A percentile compares a stretch with the other conserved stretches of the same genome.
Evolutionary conservation across 495 filamentous ascomycete genomes (phyloP).

Genomic region (Halenospora varia): DNA sequence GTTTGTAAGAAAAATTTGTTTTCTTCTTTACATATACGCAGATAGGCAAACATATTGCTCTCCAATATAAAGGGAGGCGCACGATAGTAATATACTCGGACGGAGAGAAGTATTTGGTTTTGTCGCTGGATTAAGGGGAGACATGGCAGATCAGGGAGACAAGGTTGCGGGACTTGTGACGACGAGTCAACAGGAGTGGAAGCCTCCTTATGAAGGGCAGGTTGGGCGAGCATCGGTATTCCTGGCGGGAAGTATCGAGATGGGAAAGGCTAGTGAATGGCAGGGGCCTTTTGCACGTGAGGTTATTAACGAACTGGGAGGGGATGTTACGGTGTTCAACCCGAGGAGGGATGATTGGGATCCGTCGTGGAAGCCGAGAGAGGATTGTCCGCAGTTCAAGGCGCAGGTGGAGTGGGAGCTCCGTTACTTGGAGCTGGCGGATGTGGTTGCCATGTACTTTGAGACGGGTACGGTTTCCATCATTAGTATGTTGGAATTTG

Average conservation of each 20-base stretch:
- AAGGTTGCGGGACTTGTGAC: no score
- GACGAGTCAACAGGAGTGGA: no score
- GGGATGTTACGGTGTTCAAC: conserved; percentile 49
- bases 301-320: background rate
- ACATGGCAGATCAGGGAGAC: no score
- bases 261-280: background rate
- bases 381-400: conserved; percentile 22
- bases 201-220: background rate
- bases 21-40: no score
- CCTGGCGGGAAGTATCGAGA: conserved; percentile 4
- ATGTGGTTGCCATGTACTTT: conserved; percentile 35
- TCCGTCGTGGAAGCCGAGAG: conserved; percentile 40
- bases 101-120: no score
- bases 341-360: conserved; percentile 51
- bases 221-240: background rate
- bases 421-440: conserved; percentile 23
- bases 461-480: conserved; percentile 29
- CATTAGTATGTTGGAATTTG: conserved; percentile 35
- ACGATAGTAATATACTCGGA: no score
- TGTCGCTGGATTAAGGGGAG: no score
- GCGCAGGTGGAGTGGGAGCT: conserved; percentile 39
- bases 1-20: no score
- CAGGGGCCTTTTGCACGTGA: background rate
- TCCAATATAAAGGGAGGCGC: no score
- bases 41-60: no score